Percentiles rank a stretch among this genome's conserved stretches.
Conservation (phyloP, 139 green algal species). For the Auxenochlorella pyrenoidosa region DNA sequence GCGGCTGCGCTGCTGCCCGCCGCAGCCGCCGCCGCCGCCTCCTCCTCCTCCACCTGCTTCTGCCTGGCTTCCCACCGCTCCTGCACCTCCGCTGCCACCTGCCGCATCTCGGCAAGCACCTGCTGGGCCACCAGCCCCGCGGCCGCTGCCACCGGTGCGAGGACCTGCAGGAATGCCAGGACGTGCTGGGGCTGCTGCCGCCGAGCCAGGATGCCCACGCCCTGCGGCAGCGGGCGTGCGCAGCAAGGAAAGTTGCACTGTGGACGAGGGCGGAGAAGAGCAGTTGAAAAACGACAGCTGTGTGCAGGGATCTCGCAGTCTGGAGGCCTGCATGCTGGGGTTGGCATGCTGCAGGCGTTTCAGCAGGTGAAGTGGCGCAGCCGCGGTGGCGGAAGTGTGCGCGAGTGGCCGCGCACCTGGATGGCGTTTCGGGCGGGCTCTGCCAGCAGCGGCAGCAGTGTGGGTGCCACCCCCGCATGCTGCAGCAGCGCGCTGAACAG, state of each 20-base stretch:
- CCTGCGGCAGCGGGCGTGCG: slow-evolving; percentile 36
- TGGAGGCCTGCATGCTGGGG: too few species aligned
- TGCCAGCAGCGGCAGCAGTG: slow-evolving; percentile 82
- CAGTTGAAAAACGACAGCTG: neutral
- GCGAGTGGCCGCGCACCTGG: slow-evolving; percentile 20
- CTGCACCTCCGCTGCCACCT: slow-evolving; percentile 10
- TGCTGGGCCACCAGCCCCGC: slow-evolving; percentile 36
- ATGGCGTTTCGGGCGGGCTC: slow-evolving; percentile 72
- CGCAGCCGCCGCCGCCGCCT: neutral
- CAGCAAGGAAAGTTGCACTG: neutral
- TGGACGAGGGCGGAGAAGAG: neutral
- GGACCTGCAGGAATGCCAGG: slow-evolving; percentile 62
- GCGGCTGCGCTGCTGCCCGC: neutral
- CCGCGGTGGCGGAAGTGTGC: too few species aligned
- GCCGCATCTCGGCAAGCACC: neutral
- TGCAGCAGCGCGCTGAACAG: slow-evolving; percentile 81
- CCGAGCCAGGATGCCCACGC: slow-evolving; percentile 69
- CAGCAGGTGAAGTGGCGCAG: too few species aligned
- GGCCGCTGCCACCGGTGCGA: slow-evolving; percentile 48
- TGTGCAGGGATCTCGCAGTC: neutral
- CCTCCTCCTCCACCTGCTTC: neutral
- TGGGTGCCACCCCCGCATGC: slow-evolving; percentile 56
- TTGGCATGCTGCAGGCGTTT: too few species aligned
- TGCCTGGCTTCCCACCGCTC: slow-evolving; percentile 7
- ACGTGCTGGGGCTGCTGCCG: slow-evolving; percentile 60